Base-by-base conservation (phyloP, 2,329 filamentous ascomycete genomes). In the Geosmithia flava region DNA sequence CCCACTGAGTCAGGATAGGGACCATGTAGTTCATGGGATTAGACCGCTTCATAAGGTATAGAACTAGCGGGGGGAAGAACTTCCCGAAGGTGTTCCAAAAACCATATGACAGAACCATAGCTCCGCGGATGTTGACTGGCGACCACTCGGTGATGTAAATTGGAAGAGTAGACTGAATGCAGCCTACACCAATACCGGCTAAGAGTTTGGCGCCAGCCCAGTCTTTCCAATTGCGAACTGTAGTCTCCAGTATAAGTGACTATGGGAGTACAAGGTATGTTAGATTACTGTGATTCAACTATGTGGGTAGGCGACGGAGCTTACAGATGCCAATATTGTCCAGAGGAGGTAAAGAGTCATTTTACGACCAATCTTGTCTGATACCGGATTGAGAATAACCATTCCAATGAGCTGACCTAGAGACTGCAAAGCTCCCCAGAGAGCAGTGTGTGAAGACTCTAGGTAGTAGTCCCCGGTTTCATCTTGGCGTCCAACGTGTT, bases 1-100 rank as follows among this genome's bases (percentile, higher is more conserved):
- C 62, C 68, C 69, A 72, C 56, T 72, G 52, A 0, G 68, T 68
- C 47, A 69, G 69, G 27, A 72, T 66, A 2, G 68, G 61, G 3
- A 59, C 61, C 7, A 60, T 57, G 49, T 62, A 71, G 44, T 69
- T 54, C 19, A 58, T 54, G 0, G 63, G 62, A 27, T 63, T 53
- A 0, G 47, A 47, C 8, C 53, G 48, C 41, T 59, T 61, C 2
- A 71, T 55, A 2, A 54, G 49, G 20, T 69, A 60, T 3, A 72
- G 55, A 1, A 68, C 67, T 0, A 72, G 58, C 4, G 62, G 65
- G 2, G 65, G 67, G 39, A 66, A 67, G 33, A 72, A 63, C n/a
- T 62, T 59, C 1, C 69, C 69, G 0, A 70, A 29, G 1, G 64
- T 62, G 52, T 65, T 71, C 69, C 69, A 72, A 52, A 69, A 62